Percentiles rank a stretch among this genome's conserved stretches.
phyloP scores from a whole-genome alignment of 805 yeast species.

The Candida argentea region DNA sequence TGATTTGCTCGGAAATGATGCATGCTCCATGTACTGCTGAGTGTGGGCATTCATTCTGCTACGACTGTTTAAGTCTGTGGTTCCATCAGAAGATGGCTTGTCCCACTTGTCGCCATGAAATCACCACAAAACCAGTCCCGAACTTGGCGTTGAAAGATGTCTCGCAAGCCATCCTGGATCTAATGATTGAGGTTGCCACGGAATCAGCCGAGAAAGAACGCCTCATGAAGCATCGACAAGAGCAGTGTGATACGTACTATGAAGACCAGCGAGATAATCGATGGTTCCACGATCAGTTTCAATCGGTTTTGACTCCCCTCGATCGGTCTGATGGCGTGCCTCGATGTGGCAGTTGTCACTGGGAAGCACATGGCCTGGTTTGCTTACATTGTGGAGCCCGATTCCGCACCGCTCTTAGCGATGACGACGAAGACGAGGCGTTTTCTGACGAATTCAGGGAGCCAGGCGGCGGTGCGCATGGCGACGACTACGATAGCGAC shows the following conservation, averaged over 20 bases:
- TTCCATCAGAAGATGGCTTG: constrained; percentile 47
- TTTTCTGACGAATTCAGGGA: constrained; percentile 26
- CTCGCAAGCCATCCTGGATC: constrained; percentile 28
- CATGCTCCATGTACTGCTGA: constrained; percentile 49
- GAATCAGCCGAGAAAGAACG: constrained; percentile 14
- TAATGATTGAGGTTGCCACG: constrained; percentile 25
- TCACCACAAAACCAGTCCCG: constrained; percentile 40
- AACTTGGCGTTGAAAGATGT: constrained; percentile 44
- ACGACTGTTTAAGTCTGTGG: constrained; percentile 56
- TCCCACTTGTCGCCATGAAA: constrained; percentile 52
- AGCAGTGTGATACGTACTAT: constrained; percentile 24
- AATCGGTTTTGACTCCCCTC: constrained; percentile 40
- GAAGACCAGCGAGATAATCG: constrained; percentile 25
- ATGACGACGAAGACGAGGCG: constrained; percentile 29
- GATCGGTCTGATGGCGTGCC: constrained; percentile 66
- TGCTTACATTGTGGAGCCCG: constrained; percentile 62
- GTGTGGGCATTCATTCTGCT: constrained; percentile 74
- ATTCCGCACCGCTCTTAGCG: constrained; percentile 26
- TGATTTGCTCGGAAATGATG: constrained; percentile 64
- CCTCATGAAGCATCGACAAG: constrained; percentile 16
- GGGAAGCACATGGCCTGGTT: constrained; percentile 64
- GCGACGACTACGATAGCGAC: constrained; percentile 17
- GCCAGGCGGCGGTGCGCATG: constrained; percentile 1
- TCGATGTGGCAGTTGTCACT: constrained; percentile 66
- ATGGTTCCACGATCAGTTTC: constrained; percentile 42